These are phyloP conservation scores for Aspergillus sclerotioniger DNA, from an alignment of 495 filamentous ascomycete genomes.

Conservation along the genomic window DNA sequence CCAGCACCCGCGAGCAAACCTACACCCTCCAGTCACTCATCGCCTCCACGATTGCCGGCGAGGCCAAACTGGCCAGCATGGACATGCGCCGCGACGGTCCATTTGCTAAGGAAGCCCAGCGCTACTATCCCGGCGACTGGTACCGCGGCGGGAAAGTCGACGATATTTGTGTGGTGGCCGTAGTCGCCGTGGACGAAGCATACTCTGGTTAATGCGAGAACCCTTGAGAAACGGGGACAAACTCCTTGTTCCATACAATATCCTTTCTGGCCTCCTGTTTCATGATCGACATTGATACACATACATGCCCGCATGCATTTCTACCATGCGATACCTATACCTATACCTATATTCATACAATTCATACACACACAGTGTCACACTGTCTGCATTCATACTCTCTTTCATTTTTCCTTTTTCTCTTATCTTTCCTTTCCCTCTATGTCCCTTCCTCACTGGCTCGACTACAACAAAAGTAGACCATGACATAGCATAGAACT, in stretches of 20 bases:
- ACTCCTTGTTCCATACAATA: no score
- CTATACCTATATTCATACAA: no score
- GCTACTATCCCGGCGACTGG: conserved; percentile 74
- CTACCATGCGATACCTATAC: no score
- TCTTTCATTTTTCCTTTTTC: no score
- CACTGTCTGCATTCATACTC: no score
- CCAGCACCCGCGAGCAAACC: conserved; percentile 7
- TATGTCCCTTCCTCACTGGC: no score
- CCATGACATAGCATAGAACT: no score
- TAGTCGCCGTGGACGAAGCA: conserved; percentile 58
- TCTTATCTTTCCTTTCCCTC: no score
- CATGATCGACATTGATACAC: neutral
- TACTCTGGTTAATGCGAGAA: neutral
- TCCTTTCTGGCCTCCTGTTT: no score
- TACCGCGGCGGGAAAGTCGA: conserved; percentile 89
- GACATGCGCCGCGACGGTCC: conserved; percentile 80
- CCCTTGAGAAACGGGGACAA: neutral
- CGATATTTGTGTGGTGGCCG: conserved; percentile 80
- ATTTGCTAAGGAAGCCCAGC: conserved; percentile 91
- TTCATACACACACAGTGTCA: no score
- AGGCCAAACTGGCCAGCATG: conserved; percentile 80
- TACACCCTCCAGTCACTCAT: conserved; percentile 69
- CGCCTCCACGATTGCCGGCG: conserved; percentile 69
- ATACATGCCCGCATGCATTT: no score
- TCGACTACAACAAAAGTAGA: no score